Evolutionary conservation across 345 rosid species (phyloP).

Genomic region (Gossypium raimondii): DNA sequence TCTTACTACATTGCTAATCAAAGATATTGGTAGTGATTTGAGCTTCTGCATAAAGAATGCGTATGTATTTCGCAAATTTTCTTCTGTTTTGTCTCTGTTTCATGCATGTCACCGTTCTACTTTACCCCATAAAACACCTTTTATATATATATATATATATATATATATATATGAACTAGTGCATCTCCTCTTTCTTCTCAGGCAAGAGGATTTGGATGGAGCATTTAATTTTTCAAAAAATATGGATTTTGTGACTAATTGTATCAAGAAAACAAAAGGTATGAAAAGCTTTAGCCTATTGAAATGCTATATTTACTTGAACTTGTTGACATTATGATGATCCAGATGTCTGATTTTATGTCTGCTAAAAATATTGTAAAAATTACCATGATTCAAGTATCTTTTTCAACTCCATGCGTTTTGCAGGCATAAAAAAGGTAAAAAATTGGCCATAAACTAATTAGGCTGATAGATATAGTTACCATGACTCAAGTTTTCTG

Average conservation of each 20-base stretch:
- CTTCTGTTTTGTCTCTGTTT: not conserved
- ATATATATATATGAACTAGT: not conserved
- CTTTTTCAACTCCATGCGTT: not conserved
- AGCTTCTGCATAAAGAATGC: conserved; percentile 69
- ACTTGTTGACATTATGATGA: not conserved
- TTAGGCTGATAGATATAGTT: not conserved
- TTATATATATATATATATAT: no score
- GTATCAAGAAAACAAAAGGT: conserved; percentile 71
- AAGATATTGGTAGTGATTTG: conserved; percentile 37
- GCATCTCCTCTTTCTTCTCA: conserved; percentile 25
- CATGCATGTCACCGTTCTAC: not conserved
- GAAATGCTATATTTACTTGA: not conserved
- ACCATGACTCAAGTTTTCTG: not conserved
- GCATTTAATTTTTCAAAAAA: conserved; percentile 61
- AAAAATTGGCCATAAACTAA: not conserved
- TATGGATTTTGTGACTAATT: conserved; percentile 55
- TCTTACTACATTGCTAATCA: conserved; percentile 38
- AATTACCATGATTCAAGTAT: not conserved
- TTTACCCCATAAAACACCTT: not conserved
- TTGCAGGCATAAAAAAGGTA: not conserved
- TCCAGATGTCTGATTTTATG: not conserved
- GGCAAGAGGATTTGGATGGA: conserved; percentile 69
- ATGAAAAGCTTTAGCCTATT: conserved; percentile 9
- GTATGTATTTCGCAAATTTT: conserved; percentile 38
- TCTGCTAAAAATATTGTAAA: not conserved